Percentiles rank a stretch among this genome's conserved stretches.
These are phyloP conservation scores for Umbelopsis vinacea DNA, from an alignment of 192 early-diverging fungal species.

Conservation along the genomic window DNA sequence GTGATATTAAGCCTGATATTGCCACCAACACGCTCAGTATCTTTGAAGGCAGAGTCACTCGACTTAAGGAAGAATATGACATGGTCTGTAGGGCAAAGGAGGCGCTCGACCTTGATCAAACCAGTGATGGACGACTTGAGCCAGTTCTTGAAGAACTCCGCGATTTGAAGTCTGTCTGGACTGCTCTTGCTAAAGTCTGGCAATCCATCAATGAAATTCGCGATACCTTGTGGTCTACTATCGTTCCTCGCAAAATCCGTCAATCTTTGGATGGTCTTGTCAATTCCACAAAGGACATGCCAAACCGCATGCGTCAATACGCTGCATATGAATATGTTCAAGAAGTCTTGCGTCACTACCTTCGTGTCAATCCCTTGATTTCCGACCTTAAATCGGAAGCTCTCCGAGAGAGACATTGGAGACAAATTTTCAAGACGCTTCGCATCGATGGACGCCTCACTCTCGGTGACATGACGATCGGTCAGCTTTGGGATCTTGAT, in stretches of 20 bases:
- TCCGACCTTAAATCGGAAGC: conserved; percentile 96
- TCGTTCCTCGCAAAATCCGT: conserved; percentile 90
- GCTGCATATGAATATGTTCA: conserved; percentile 96
- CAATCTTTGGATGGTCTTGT: conserved; percentile 85
- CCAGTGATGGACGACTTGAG: conserved; percentile 70
- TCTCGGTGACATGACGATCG: conserved; percentile 88
- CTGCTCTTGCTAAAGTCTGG: conserved; percentile 82
- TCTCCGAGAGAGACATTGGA: conserved; percentile 96
- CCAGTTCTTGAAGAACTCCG: conserved; percentile 90
- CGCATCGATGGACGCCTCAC: conserved; percentile 70
- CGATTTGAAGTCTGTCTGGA: conserved; percentile 95
- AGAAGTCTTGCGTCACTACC: conserved; percentile 74
- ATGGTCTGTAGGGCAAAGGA: conserved; percentile 91
- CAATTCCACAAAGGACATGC: conserved; percentile 86
- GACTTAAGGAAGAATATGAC: conserved; percentile 85
- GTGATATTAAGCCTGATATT: conserved; percentile 84
- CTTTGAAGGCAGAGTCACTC: conserved; percentile 82
- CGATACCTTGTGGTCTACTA: conserved; percentile 85
- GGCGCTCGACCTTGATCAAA: conserved; percentile 85
- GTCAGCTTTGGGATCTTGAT: conserved; percentile 94
- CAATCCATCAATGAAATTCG: conserved; percentile 79
- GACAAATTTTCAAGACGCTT: conserved; percentile 86
- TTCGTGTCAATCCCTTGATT: conserved; percentile 82
- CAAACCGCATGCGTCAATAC: conserved; percentile 96
- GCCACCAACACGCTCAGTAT: conserved; percentile 82